phyloP scores from a whole-genome alignment of 768 basidiomycete species.

The Coprinopsis marcescibilis region DNA sequence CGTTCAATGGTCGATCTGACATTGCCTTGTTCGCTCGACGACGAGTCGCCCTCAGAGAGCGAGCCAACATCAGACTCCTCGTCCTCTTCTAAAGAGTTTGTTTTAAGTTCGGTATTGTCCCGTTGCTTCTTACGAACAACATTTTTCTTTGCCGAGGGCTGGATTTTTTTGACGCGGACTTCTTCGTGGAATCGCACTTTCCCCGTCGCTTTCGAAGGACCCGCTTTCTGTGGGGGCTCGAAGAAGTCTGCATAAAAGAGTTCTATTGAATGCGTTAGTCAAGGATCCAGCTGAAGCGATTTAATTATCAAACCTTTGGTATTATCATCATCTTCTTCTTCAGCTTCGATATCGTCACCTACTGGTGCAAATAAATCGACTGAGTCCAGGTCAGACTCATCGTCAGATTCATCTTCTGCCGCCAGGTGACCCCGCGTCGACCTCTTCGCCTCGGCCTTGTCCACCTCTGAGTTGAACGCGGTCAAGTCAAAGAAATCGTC shows the following conservation, averaged over 20 bases:
- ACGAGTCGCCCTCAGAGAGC: conserved; percentile 16
- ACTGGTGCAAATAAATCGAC: conserved; percentile 68
- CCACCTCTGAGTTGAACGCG: conserved; percentile 82
- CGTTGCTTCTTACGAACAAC: conserved; percentile 40
- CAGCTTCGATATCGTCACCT: conserved; percentile 33
- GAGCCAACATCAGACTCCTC: conserved; percentile 16
- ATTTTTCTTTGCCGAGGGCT: conserved; percentile 60
- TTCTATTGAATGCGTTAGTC: conserved; percentile 32
- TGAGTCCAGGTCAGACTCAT: conserved; percentile 30
- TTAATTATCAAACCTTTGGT: conserved; percentile 33
- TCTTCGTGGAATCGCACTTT: conserved; percentile 78
- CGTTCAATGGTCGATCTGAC: conserved; percentile 54
- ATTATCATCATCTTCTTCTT: conserved; percentile 42
- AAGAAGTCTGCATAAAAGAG: conserved; percentile 78
- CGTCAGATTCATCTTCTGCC: conserved; percentile 46
- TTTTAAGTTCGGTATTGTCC: conserved; percentile 30
- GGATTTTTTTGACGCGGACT: conserved; percentile 79
- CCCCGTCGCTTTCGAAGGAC: conserved; percentile 21
- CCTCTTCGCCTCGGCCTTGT: conserved; percentile 63
- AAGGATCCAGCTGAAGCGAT: not conserved
- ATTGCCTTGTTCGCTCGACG: conserved; percentile 20
- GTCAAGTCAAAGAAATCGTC: conserved; percentile 89
- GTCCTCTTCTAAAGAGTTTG: conserved; percentile 16
- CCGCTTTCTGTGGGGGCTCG: conserved; percentile 43
- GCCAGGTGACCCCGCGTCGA: conserved; percentile 58